phyloP scores from a whole-genome alignment of 1,284 basidiomycete species.

The Mycena sp. region DNA sequence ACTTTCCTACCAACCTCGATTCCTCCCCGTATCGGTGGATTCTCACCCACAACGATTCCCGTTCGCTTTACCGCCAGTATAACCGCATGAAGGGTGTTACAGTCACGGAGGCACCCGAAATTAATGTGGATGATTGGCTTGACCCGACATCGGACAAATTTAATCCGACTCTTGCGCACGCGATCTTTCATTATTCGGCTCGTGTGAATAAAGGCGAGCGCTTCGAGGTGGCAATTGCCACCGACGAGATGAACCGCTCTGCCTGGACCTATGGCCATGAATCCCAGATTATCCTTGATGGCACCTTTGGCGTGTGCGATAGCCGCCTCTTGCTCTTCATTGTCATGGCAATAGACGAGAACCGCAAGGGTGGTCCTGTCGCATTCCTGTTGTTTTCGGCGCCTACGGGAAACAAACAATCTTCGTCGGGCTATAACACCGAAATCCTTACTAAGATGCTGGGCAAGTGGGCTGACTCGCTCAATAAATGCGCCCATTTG shows the following conservation, averaged over 20 bases:
- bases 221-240: slow-evolving; percentile 21
- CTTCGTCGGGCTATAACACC: slow-evolving; percentile 24
- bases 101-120: slow-evolving; percentile 17
- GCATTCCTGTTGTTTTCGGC: slow-evolving; percentile 24
- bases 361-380: slow-evolving; percentile 20
- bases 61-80: slow-evolving; percentile 30
- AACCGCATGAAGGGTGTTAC: slow-evolving; percentile 20
- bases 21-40: slow-evolving; percentile 6
- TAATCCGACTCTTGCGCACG: neutral
- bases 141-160: slow-evolving; percentile 10
- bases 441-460: slow-evolving; percentile 17
- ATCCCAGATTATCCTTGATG: slow-evolving; percentile 16
- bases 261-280: slow-evolving; percentile 20
- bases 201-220: slow-evolving; percentile 25
- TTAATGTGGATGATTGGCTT: slow-evolving; percentile 33
- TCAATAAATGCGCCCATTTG: neutral
- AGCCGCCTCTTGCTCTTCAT: slow-evolving; percentile 23
- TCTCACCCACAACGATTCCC: neutral
- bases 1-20: neutral
- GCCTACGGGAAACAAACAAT: slow-evolving; percentile 12
- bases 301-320: slow-evolving; percentile 20
- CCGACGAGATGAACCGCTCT: neutral
- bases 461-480: neutral
- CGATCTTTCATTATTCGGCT: slow-evolving; percentile 33
- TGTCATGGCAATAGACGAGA: slow-evolving; percentile 18